Conservation (phyloP, 768 basidiomycete genomes). For the Xerocomus potaroensis region DNA sequence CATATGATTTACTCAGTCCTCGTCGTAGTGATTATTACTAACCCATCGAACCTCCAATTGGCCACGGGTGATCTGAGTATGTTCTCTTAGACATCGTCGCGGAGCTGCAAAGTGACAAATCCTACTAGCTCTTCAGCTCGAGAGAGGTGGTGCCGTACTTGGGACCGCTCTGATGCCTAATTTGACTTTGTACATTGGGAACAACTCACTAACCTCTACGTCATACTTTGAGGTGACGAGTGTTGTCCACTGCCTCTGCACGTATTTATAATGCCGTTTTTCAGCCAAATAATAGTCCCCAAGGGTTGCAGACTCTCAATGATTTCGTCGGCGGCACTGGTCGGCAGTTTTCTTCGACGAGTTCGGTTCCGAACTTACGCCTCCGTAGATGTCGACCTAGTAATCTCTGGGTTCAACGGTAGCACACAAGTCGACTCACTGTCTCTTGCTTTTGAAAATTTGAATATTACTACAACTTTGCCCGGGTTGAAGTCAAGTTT, state of each 20-base stretch:
- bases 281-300: constrained; percentile 56
- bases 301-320: constrained; percentile 59
- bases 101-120: not conserved
- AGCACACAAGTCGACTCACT: constrained; percentile 61
- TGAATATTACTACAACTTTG: constrained; percentile 52
- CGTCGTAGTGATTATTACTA: constrained; percentile 52
- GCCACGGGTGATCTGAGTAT: constrained; percentile 58
- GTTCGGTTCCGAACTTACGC: not conserved
- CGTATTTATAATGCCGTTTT: constrained; percentile 4
- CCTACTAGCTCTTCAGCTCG: constrained; percentile 50
- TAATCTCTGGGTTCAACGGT: constrained; percentile 53
- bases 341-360: constrained; percentile 15
- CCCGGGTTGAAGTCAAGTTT: constrained; percentile 58
- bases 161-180: constrained; percentile 63
- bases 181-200: constrained; percentile 54
- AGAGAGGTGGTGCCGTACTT: constrained; percentile 45
- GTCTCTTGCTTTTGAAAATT: constrained; percentile 53
- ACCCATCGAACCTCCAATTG: constrained; percentile 65
- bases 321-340: constrained; percentile 64
- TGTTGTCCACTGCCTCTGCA: not conserved
- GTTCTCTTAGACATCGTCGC: constrained; percentile 17
- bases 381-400: constrained; percentile 47
- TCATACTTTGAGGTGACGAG: constrained; percentile 46
- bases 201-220: constrained; percentile 49
- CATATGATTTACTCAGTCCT: not conserved